Percentiles rank a stretch among this genome's conserved stretches.
These are phyloP conservation scores for Spergularia azorica DNA, from an alignment of 179 eudicot genomes.

Conservation along the genomic window DNA sequence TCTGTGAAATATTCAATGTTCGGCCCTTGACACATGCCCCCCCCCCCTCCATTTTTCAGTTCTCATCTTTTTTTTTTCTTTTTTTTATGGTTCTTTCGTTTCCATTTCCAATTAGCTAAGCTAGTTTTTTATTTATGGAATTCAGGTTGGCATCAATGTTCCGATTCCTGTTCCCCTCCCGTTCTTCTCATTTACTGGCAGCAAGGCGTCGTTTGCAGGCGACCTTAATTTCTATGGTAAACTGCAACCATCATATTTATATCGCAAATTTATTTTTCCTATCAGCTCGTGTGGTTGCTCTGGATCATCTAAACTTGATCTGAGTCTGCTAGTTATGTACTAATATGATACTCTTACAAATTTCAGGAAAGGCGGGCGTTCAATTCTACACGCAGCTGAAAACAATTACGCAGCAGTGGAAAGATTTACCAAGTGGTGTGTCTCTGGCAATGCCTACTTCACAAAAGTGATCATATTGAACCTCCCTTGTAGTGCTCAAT, in stretches of 20 bases:
- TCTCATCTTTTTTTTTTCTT: no score
- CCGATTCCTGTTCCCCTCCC: slow-evolving; percentile 99
- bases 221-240: slow-evolving; percentile 95
- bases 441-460: slow-evolving; percentile 60
- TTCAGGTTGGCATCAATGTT: slow-evolving; percentile 93
- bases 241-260: not conserved
- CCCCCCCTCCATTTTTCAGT: no score
- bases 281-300: not conserved
- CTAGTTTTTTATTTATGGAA: slow-evolving; percentile 7
- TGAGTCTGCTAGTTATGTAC: not conserved
- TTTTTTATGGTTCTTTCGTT: no score
- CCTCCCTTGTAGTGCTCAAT: not conserved
- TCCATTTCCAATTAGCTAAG: not conserved
- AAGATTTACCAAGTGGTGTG: slow-evolving; percentile 57
- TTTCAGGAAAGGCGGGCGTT: slow-evolving; percentile 85
- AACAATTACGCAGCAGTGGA: slow-evolving; percentile 95
- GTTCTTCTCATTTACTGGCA: slow-evolving; percentile 92
- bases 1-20: no score
- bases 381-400: slow-evolving; percentile 81
- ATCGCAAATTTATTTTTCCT: not conserved
- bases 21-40: no score
- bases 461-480: slow-evolving; percentile 35
- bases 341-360: not conserved
- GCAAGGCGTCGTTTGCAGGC: slow-evolving; percentile 97
- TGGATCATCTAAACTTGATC: not conserved